Evolutionary conservation across 108 stramenopile genomes (phyloP).

Genomic region (Skeletonema tropicum): DNA sequence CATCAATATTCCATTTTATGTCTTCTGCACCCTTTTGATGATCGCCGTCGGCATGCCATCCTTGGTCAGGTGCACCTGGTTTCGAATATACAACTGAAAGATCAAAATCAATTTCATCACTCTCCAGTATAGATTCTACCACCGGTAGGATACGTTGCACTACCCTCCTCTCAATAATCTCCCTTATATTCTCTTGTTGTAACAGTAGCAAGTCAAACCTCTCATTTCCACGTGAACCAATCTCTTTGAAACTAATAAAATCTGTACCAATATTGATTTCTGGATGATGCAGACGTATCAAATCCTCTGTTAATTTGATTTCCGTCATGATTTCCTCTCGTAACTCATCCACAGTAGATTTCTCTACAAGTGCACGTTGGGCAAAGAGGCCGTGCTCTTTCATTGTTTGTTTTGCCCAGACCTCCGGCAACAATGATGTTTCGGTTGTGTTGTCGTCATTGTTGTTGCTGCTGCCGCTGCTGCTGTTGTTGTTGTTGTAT

Average conservation of each 20-base stretch:
- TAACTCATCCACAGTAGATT: constrained; percentile 24
- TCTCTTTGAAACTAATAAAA: constrained; percentile 59
- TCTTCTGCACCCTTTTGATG: constrained; percentile 48
- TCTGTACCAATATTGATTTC: constrained; percentile 53
- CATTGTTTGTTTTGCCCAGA: constrained; percentile 28
- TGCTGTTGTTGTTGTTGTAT: neutral
- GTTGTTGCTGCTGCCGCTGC: no score
- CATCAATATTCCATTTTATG: constrained; percentile 45
- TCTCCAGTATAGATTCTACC: constrained; percentile 17
- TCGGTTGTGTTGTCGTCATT: neutral
- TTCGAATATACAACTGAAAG: constrained; percentile 65
- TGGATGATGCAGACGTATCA: constrained; percentile 39
- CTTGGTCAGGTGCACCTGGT: constrained; percentile 63
- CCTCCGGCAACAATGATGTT: neutral
- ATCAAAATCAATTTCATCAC: constrained; percentile 58
- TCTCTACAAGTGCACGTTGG: constrained; percentile 29
- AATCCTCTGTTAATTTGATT: constrained; percentile 29
- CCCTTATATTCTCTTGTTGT: neutral
- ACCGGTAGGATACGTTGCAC: constrained; percentile 16
- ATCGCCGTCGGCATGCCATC: constrained; percentile 71
- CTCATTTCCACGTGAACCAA: constrained; percentile 55
- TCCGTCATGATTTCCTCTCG: constrained; percentile 24
- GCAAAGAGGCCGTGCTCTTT: constrained; percentile 46
- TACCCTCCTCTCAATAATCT: constrained; percentile 22
- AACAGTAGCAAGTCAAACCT: constrained; percentile 55